Evolutionary conservation across 306 rosid species (phyloP).

Genomic region (Rosa multiflora): DNA sequence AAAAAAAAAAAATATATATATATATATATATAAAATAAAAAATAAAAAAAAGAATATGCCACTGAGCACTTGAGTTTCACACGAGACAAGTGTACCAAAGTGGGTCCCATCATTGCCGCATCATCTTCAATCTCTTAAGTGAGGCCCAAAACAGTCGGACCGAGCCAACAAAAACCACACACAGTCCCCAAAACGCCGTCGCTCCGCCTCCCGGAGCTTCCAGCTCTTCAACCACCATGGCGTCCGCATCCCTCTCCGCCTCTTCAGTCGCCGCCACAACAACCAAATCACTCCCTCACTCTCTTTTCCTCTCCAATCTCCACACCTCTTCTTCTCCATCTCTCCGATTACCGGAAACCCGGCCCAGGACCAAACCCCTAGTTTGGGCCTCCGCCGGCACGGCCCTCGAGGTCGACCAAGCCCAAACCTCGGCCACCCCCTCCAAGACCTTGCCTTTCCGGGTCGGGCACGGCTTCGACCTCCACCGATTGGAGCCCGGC

Average conservation of each 20-base stretch:
- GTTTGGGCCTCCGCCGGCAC: slow-evolving; percentile 41
- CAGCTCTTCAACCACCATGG: slow-evolving; percentile 28
- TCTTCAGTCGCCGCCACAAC: slow-evolving; percentile 25
- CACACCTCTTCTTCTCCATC: neutral
- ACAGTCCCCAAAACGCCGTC: neutral
- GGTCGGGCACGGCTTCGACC: slow-evolving; percentile 94
- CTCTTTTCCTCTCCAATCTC: slow-evolving; percentile 33
- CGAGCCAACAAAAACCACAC: neutral
- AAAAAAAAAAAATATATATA: too few relatives aligned
- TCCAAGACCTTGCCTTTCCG: slow-evolving; percentile 75
- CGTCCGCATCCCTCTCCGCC: slow-evolving; percentile 39
- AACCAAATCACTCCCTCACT: slow-evolving; percentile 22
- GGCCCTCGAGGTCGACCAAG: slow-evolving; percentile 33
- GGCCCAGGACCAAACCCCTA: slow-evolving; percentile 12
- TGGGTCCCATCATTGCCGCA: neutral
- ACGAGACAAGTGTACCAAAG: neutral
- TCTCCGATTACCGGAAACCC: slow-evolving; percentile 24
- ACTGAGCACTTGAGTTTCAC: neutral
- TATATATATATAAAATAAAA: too few relatives aligned
- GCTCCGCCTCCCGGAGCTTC: neutral
- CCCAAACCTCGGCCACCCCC: slow-evolving; percentile 40
- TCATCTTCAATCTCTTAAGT: neutral
- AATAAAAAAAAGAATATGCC: neutral
- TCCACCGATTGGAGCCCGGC: slow-evolving; percentile 86
- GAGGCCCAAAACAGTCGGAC: neutral